phyloP scores from a whole-genome alignment of 2,329 filamentous ascomycete genomes.

The Geoglossum cookeanum region DNA sequence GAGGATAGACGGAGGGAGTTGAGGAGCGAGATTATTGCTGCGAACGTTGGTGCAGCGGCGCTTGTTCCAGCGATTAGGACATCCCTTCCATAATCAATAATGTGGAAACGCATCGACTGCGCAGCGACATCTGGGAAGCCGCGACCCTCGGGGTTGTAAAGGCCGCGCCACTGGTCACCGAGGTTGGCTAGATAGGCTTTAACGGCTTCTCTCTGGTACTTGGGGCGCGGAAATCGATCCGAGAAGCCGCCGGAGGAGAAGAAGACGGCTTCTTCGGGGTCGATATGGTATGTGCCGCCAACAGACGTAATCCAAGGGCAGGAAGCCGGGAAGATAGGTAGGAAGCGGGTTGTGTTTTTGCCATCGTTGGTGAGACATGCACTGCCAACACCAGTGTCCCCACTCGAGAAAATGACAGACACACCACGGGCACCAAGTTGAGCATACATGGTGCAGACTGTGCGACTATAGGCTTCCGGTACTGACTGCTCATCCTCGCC shows the following conservation, averaged over 20 bases:
- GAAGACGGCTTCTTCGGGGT: conserved; percentile 33
- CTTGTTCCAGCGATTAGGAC: conserved; percentile 30
- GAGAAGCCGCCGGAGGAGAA: conserved; percentile 35
- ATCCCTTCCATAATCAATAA: conserved; percentile 21
- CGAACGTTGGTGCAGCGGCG: conserved; percentile 37
- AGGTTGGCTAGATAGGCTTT: conserved; percentile 25
- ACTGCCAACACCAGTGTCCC: conserved; percentile 39
- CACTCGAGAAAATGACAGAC: conserved; percentile 41
- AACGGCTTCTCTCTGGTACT: conserved; percentile 28
- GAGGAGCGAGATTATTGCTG: conserved; percentile 38
- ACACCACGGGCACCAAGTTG: conserved; percentile 50
- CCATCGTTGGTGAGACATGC: conserved; percentile 41
- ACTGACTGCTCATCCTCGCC: conserved; percentile 47
- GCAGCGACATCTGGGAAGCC: conserved; percentile 44
- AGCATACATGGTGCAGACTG: conserved; percentile 43
- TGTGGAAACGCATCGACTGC: conserved; percentile 29
- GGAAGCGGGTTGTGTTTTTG: conserved; percentile 32
- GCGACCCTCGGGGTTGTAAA: conserved; percentile 35
- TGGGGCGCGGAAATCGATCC: conserved; percentile 27
- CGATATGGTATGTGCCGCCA: conserved; percentile 35
- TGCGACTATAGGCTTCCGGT: conserved; percentile 37
- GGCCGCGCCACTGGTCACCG: conserved; percentile 24
- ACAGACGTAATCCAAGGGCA: conserved; percentile 52
- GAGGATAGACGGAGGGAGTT: conserved; percentile 38
- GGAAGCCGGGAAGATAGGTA: conserved; percentile 43